Evolutionary conservation across 176 grass and related monocot genomes (phyloP).

Genomic region (Hordeum vulgare): MorexV3_pseudomolecules_assembly NC_058523.1:526218427-526218926

Average conservation of each 20-base stretch:
- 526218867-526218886: background rate
- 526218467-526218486: background rate
- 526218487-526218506: background rate
- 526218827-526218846: background rate
- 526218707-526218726: background rate
- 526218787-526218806: background rate
- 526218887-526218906: slow-evolving; percentile 13
- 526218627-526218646: background rate
- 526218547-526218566: background rate
- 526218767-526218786: background rate
- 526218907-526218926: background rate
- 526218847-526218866: background rate
- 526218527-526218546: background rate
- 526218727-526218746: background rate
- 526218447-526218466: background rate
- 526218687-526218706: background rate
- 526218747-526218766: slow-evolving; percentile 1
- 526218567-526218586: background rate
- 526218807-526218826: background rate
- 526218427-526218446: too few species aligned
- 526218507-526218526: background rate
- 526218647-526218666: background rate
- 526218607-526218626: background rate
- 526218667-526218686: background rate
- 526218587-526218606: background rate